Evolutionary conservation across 148 eudicot genomes (phyloP), one percentile per base, ranked within the genome.

Genomic region (Camellia sinensis): DNA sequence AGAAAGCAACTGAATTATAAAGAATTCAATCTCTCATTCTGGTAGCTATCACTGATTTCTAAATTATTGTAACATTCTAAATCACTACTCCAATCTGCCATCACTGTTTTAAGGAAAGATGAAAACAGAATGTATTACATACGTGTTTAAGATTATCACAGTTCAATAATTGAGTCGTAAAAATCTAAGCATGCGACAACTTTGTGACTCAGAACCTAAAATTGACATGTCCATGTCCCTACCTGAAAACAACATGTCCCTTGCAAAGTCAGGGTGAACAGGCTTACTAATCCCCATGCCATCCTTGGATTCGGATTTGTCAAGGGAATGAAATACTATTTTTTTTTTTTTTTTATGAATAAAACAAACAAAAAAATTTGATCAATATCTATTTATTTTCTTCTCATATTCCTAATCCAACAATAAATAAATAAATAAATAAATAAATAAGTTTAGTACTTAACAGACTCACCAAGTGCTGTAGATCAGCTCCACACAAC

Each of bases 111-210:
- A 43, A 76, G 19, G 71, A 48, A 52, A 40, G 52, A 67, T 56
- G 52, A 8, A 57, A 29, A 29, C 7, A 13, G 3, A 7, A 65
- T 57, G 61, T 10, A 57, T 48, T 57, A 3, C 12, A 17, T 22
- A 14, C 44, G 37, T 10, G 17, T 37, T 65, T 12, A 12, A 10
- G 43, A 65, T 65, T 65, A 7, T 2, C 8, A 10, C 2, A 64
- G 14, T 9, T 11, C 11, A 10, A 57, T 57, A 57, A 11, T 57
- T 57, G 12, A 59, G 78, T 66, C 69, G 17, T 17, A 66, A 14
- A 19, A 14, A 19, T 74, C 41, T 19, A n/a, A 63, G n/a, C 73
- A 22, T 79, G 21, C 80, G 85, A 62, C 79, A 82, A 50, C 15
- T n/a, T 7, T 44, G 13, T 65, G 44, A 65, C 10, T 65, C 44